These are phyloP conservation scores for Pseudoperonospora humuli DNA, from an alignment of 352 stramenopile species.

Conservation along the genomic window DNA sequence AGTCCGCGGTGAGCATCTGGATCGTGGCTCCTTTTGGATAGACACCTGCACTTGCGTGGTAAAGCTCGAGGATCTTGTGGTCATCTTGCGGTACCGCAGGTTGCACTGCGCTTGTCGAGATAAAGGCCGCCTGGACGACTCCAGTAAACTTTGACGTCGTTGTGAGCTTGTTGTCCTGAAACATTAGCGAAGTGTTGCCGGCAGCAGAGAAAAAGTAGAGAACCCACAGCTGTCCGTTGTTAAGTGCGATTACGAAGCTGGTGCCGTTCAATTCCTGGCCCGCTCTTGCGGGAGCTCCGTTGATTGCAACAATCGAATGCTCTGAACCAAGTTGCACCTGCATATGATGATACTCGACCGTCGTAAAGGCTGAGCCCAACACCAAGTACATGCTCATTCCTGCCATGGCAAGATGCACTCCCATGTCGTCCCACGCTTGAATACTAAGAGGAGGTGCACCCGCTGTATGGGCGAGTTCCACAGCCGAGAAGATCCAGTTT, in stretches of 20 bases:
- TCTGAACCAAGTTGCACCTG: slow-evolving; percentile 58
- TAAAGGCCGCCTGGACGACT: slow-evolving; percentile 55
- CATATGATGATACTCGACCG: slow-evolving; percentile 57
- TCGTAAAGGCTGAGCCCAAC: slow-evolving; percentile 74
- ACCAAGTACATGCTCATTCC: slow-evolving; percentile 51
- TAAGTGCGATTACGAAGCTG: slow-evolving; percentile 53
- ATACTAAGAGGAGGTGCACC: slow-evolving; percentile 30
- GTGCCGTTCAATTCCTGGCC: slow-evolving; percentile 30
- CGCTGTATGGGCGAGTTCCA: slow-evolving; percentile 27
- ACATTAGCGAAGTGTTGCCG: slow-evolving; percentile 20
- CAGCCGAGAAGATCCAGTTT: slow-evolving; percentile 62
- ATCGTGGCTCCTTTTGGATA: slow-evolving; percentile 26
- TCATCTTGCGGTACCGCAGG: slow-evolving; percentile 15
- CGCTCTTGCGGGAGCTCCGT: slow-evolving; percentile 32
- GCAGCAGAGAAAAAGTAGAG: slow-evolving; percentile 48
- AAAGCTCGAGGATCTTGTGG: slow-evolving; percentile 45
- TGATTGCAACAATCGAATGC: slow-evolving; percentile 49
- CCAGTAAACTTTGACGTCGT: slow-evolving; percentile 47
- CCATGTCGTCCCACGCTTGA: slow-evolving; percentile 69
- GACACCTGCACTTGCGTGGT: slow-evolving; percentile 46
- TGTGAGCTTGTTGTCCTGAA: slow-evolving; percentile 45
- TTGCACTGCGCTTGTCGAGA: slow-evolving; percentile 34
- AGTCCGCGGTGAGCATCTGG: slow-evolving; percentile 22
- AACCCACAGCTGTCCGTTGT: slow-evolving; percentile 72
- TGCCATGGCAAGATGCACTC: slow-evolving; percentile 41